A percentile compares a stretch with the other conserved stretches of the same genome.
Evolutionary conservation across 2,329 filamentous ascomycete genomes (phyloP).

Genomic region (Aspergillus tubingensis): DNA sequence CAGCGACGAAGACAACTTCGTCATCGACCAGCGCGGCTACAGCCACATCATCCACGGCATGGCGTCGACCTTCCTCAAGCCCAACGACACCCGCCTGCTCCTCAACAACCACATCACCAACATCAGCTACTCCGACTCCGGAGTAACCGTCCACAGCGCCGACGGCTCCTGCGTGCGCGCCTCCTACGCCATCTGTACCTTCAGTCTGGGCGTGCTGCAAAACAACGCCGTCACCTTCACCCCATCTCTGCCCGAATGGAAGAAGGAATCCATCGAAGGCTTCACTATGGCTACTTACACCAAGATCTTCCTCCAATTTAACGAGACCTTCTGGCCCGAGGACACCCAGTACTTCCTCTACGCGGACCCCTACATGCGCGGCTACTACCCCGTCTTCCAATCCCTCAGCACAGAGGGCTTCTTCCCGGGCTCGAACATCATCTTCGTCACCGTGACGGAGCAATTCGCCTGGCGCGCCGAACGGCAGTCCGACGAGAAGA

Average conservation of each 20-base stretch:
- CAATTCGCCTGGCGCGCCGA: constrained; percentile 61
- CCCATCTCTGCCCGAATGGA: constrained; percentile 64
- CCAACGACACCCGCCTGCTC: constrained; percentile 59
- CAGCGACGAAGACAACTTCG: constrained; percentile 63
- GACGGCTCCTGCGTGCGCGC: constrained; percentile 61
- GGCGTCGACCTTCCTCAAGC: constrained; percentile 58
- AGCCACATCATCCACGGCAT: constrained; percentile 59
- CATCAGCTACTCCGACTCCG: constrained; percentile 55
- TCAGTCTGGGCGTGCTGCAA: constrained; percentile 68
- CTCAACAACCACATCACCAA: constrained; percentile 60
- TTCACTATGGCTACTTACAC: constrained; percentile 71
- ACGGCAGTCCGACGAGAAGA: constrained; percentile 59
- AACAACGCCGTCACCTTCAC: constrained; percentile 60
- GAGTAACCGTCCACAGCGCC: constrained; percentile 57
- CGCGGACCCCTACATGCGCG: constrained; percentile 50
- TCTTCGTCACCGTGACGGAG: constrained; percentile 65
- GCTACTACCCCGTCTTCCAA: constrained; percentile 65
- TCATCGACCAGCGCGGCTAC: constrained; percentile 63
- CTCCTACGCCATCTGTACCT: constrained; percentile 65
- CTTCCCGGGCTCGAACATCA: constrained; percentile 61
- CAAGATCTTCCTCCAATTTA: constrained; percentile 71
- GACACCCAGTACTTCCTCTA: constrained; percentile 58
- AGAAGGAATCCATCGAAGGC: constrained; percentile 61
- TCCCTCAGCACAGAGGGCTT: constrained; percentile 61
- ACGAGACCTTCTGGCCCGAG: constrained; percentile 65